Base-by-base conservation (phyloP, 2,329 filamentous ascomycete genomes). In the Fusarium haematococcum region DNA sequence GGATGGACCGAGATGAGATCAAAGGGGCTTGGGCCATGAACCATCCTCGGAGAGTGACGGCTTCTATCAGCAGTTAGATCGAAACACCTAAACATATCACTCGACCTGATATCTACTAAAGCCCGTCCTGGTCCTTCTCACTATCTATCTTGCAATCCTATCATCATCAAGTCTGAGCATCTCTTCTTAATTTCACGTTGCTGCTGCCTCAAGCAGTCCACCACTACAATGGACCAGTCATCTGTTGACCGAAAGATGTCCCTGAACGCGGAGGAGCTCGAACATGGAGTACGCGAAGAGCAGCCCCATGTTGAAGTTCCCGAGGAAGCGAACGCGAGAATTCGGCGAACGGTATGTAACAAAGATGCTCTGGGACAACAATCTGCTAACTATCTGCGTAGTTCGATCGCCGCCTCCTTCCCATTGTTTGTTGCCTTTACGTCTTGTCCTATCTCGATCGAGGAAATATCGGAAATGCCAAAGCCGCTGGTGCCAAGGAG, bases 401-500 rank as follows among this genome's bases (percentile, higher is more conserved):
- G 69, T 69, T 71, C 33, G 69, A 71, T 33, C 67, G 66, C 13
- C 57, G 66, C 5, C 48, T 71, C 14, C 62, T 71, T 13, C 69
- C 69, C 2, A 60, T 71, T 10, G 45, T 71, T 2, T 73, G 70
- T 27, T 70, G 64, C 20, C 65, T 73, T 4, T 73, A 73, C 54
- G 48, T 73, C 18, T 20, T 73, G 5, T 73, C 70, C n/a, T 73
- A 73, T 43, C 54, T 71, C 30, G 69, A 71, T 41, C 66, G 69
- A 18, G 69, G 69, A 20, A 71, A 71, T 37, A 66, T 69, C 9
- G 69, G 69, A 25, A 71, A 71, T 20, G 69, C 69, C 11, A 71
- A 71, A 45, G 56, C 69, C 2, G 70, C 70, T 13, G 70, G 70
- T 1, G 68, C 68, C 7, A 54, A 63, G 27, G 70, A 73, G 8